phyloP scores from a whole-genome alignment of 345 rosid genomes.

The Populus alba region DNA sequence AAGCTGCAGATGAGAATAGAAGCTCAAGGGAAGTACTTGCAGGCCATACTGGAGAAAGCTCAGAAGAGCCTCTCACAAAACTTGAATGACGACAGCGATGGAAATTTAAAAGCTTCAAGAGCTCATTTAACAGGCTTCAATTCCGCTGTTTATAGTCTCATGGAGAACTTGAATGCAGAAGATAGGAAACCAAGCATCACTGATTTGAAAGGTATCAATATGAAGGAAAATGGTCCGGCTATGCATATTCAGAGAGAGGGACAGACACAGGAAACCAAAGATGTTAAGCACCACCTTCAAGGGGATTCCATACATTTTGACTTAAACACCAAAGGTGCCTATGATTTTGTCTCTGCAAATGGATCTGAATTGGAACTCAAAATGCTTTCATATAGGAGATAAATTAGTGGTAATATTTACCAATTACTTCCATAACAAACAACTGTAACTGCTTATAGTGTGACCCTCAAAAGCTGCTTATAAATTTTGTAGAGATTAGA shows the following conservation, averaged over 20 bases:
- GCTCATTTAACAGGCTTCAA: slow-evolving; percentile 44
- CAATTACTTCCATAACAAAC: neutral
- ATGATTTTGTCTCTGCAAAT: slow-evolving; percentile 41
- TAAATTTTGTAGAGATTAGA: neutral
- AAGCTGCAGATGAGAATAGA: slow-evolving; percentile 82
- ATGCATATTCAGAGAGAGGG: slow-evolving; percentile 26
- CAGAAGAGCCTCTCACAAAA: slow-evolving; percentile 47
- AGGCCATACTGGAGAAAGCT: slow-evolving; percentile 69
- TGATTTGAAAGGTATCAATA: slow-evolving; percentile 12
- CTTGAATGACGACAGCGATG: slow-evolving; percentile 15
- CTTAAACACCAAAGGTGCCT: slow-evolving; percentile 48
- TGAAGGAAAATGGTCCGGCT: slow-evolving; percentile 13
- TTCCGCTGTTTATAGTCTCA: slow-evolving; percentile 42
- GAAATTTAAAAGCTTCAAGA: slow-evolving; percentile 28
- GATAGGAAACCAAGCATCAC: slow-evolving; percentile 23
- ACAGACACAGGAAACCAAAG: slow-evolving; percentile 20
- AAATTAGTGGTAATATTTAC: neutral
- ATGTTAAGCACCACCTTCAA: slow-evolving; percentile 35
- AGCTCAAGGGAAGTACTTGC: slow-evolving; percentile 79
- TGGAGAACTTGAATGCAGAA: slow-evolving; percentile 27
- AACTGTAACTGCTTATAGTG: neutral
- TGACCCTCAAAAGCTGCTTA: neutral
- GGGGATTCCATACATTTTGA: slow-evolving; percentile 44
- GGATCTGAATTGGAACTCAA: slow-evolving; percentile 42
- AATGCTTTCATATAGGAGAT: slow-evolving; percentile 28